Evolutionary conservation across 177 flowering plant species (phyloP).

Genomic region (Vitis hybrid): DNA sequence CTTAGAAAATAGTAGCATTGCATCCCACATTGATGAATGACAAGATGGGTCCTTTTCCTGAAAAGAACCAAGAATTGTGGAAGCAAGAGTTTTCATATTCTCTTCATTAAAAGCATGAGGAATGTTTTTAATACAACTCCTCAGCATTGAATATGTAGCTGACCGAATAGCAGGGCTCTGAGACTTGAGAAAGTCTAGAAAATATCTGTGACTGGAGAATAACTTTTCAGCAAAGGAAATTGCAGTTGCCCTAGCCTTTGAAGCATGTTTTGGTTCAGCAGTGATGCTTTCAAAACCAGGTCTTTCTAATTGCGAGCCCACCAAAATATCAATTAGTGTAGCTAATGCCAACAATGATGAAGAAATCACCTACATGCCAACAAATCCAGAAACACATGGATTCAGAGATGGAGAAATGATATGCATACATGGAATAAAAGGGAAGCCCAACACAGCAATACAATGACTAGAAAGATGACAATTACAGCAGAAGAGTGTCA

Average conservation of each 20-base stretch:
- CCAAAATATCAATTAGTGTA: conserved; percentile 68
- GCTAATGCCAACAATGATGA: conserved; percentile 85
- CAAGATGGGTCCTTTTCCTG: conserved; percentile 88
- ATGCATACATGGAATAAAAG: neutral
- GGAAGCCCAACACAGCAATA: neutral
- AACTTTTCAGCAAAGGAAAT: conserved; percentile 61
- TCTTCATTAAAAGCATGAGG: conserved; percentile 65
- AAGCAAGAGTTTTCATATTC: conserved; percentile 58
- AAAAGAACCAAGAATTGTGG: conserved; percentile 77
- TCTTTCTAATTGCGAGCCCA: conserved; percentile 39
- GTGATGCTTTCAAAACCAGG: conserved; percentile 46
- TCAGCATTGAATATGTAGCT: conserved; percentile 73
- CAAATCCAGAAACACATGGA: conserved; percentile 1
- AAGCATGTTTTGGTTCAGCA: conserved; percentile 60
- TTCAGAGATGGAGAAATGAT: neutral
- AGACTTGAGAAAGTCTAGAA: conserved; percentile 74
- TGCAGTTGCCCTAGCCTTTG: conserved; percentile 65
- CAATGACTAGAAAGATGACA: neutral
- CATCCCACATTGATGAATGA: conserved; percentile 93
- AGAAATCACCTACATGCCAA: conserved; percentile 64
- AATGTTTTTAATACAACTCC: conserved; percentile 68
- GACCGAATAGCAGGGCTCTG: conserved; percentile 63
- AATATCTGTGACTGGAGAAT: conserved; percentile 59
- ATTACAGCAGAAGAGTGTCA: neutral
- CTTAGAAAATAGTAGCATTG: conserved; percentile 61